Conservation (phyloP, 805 yeast genomes). For the Hanseniaspora meyeri region DNA sequence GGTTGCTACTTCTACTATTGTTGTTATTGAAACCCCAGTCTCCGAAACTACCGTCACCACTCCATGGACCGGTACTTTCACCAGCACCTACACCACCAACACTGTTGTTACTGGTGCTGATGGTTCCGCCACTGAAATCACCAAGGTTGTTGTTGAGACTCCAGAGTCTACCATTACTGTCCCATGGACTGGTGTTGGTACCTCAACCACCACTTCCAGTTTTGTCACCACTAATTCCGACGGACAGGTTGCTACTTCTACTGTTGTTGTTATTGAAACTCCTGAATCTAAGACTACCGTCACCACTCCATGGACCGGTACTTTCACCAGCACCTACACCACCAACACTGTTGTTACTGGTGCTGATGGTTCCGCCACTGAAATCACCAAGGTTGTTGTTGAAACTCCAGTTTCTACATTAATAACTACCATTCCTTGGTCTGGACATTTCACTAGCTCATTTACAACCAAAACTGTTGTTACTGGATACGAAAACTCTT, state of each 20-base stretch:
- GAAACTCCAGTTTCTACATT: not conserved
- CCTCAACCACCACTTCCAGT: too few species aligned
- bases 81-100: not conserved
- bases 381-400: not conserved
- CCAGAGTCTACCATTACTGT: not conserved
- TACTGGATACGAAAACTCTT: not conserved
- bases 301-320: not conserved
- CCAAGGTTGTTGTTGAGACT: not conserved
- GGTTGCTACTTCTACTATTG: too few species aligned
- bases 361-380: not conserved
- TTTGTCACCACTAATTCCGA: too few species aligned
- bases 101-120: not conserved
- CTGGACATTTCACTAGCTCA: not conserved
- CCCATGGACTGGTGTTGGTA: too few species aligned
- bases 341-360: not conserved
- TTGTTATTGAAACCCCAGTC: too few species aligned
- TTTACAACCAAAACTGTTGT: not conserved
- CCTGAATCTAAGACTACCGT: too few species aligned
- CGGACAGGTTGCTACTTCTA: too few species aligned
- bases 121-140: not conserved
- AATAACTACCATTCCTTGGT: not conserved
- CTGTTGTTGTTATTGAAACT: too few species aligned
- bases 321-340: not conserved
- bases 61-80: not conserved
- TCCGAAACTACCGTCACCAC: too few species aligned